These are phyloP conservation scores for Viola pubescens DNA, from an alignment of 441 rosid genomes.

Conservation along the genomic window DNA sequence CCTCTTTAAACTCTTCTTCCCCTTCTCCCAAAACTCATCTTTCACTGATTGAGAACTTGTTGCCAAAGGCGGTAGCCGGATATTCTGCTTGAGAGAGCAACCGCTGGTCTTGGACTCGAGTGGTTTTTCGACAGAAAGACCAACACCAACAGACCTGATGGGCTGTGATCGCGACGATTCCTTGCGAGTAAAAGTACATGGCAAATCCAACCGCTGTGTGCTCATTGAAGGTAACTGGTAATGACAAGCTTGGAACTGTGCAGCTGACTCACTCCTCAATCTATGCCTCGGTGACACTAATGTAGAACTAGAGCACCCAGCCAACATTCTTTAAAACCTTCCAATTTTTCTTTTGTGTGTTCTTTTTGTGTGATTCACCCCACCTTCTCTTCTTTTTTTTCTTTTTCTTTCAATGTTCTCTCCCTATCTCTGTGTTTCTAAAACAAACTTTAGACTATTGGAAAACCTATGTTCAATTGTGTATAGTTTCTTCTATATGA, in stretches of 20 bases:
- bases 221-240: slow-evolving; percentile 78
- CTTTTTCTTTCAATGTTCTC: slow-evolving; percentile 21
- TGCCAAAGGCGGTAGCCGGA: slow-evolving; percentile 81
- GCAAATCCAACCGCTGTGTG: slow-evolving; percentile 95
- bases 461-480: slow-evolving; percentile 13
- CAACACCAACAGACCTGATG: slow-evolving; percentile 55
- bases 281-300: slow-evolving; percentile 93
- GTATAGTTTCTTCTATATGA: slow-evolving; percentile 17
- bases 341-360: slow-evolving; percentile 21
- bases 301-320: slow-evolving; percentile 94
- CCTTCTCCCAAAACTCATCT: slow-evolving; percentile 75
- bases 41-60: slow-evolving; percentile 36
- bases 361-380: slow-evolving; percentile 26
- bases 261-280: slow-evolving; percentile 78
- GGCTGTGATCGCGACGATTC: slow-evolving; percentile 61
- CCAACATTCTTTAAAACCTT: slow-evolving; percentile 85
- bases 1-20: slow-evolving; percentile 76
- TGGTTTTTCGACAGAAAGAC: slow-evolving; percentile 58
- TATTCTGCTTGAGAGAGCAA: slow-evolving; percentile 71
- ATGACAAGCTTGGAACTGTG: slow-evolving; percentile 73
- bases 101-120: slow-evolving; percentile 48
- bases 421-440: slow-evolving; percentile 32
- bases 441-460: slow-evolving; percentile 15
- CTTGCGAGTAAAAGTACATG: slow-evolving; percentile 68
- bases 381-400: slow-evolving; percentile 6